Evolutionary conservation across 148 eudicot genomes (phyloP).

Genomic region (Polygonum maritimum): DNA sequence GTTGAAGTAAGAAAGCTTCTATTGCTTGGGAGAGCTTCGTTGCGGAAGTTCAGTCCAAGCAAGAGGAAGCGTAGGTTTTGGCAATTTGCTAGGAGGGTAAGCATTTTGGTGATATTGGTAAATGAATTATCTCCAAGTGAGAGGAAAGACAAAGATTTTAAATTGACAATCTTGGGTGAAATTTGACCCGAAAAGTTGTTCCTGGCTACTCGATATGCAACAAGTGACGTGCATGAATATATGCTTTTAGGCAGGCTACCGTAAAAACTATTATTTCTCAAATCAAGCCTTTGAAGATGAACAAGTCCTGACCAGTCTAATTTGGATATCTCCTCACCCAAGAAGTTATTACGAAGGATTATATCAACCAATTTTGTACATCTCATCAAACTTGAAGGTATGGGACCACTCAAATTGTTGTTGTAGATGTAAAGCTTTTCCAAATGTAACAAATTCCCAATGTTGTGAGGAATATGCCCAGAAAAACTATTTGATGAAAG

Average conservation of each 20-base stretch:
- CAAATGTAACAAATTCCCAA: conserved; percentile 47
- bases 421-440: conserved; percentile 57
- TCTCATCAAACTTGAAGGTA: conserved; percentile 56
- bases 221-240: conserved; percentile 58
- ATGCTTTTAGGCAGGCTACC: conserved; percentile 63
- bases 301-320: conserved; percentile 55
- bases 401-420: conserved; percentile 49
- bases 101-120: no score
- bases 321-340: conserved; percentile 53
- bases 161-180: conserved; percentile 4
- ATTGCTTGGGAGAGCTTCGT: conserved; percentile 45
- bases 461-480: conserved; percentile 43
- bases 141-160: background rate
- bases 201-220: conserved; percentile 57
- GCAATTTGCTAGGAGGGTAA: background rate
- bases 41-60: conserved; percentile 19
- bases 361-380: conserved; percentile 49
- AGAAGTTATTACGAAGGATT: conserved; percentile 49
- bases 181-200: conserved; percentile 49
- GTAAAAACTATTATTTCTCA: conserved; percentile 50
- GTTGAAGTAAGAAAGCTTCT: conserved; percentile 23
- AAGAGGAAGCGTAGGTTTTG: background rate
- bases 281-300: conserved; percentile 50
- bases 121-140: background rate
- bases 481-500: conserved; percentile 12